phyloP scores from a whole-genome alignment of 2,329 filamentous ascomycete genomes.

The Pseudogymnoascus sp. region DNA sequence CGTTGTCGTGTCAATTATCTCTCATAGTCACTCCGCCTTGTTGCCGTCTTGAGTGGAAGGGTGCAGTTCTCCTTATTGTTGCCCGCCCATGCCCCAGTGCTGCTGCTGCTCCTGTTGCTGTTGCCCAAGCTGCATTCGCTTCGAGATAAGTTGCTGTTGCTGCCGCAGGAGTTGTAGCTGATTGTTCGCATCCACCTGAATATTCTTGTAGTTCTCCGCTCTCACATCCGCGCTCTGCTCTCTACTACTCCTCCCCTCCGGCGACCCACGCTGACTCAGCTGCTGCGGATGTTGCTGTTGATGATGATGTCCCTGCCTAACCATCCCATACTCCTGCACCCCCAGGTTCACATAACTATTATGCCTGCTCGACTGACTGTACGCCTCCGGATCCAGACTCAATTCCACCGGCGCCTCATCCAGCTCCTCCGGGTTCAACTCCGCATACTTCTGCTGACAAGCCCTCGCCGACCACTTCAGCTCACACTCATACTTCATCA shows the following conservation, averaged over 20 bases:
- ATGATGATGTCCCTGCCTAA: not conserved
- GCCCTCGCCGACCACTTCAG: constrained; percentile 28
- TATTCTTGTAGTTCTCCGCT: not conserved
- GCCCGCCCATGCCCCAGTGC: not conserved
- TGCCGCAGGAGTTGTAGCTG: not conserved
- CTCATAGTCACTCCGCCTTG: not conserved
- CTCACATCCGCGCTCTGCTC: not conserved
- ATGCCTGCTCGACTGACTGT: not conserved
- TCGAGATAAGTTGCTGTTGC: not conserved
- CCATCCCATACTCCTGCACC: not conserved
- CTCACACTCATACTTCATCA: constrained; percentile 26
- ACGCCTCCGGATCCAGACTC: not conserved
- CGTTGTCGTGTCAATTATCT: not conserved
- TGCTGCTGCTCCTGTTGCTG: not conserved
- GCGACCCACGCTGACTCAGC: not conserved
- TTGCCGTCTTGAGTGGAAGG: not conserved
- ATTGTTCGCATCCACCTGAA: not conserved
- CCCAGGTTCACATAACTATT: not conserved
- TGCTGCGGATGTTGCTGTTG: not conserved
- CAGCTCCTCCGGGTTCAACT: constrained; percentile 18
- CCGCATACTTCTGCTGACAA: constrained; percentile 28
- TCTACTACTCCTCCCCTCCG: not conserved
- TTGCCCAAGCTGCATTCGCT: not conserved
- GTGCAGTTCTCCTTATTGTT: not conserved
- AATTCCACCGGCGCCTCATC: not conserved